A percentile compares a stretch with the other conserved stretches of the same genome.
phyloP scores from a whole-genome alignment of 257 asterid species.

The Solanum chiquidenum region DNA sequence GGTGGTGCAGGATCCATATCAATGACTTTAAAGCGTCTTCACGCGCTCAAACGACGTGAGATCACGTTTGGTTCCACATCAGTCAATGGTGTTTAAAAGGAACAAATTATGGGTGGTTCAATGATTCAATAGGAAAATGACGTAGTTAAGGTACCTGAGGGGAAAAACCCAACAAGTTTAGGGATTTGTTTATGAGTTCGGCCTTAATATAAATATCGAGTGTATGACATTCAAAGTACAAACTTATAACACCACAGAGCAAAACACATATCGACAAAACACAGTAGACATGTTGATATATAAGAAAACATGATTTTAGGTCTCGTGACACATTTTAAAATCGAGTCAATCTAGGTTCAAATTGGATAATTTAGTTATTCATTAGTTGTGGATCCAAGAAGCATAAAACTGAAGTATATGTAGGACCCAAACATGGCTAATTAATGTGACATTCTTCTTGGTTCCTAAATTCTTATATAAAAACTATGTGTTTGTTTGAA shows the following conservation, averaged over 20 bases:
- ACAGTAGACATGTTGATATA: background rate
- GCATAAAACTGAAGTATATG: background rate
- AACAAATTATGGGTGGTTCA: too few relatives aligned
- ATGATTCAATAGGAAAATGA: too few relatives aligned
- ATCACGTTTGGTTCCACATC: too few relatives aligned
- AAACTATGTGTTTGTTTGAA: background rate
- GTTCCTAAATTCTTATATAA: background rate
- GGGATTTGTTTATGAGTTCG: too few relatives aligned
- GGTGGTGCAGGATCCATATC: too few relatives aligned
- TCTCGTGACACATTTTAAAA: background rate
- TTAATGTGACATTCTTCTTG: background rate
- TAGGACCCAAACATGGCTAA: background rate
- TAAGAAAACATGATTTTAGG: background rate
- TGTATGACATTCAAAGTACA: background rate
- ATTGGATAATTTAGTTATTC: background rate
- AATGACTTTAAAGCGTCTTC: too few relatives aligned
- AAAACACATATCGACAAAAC: too few relatives aligned
- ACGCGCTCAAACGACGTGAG: too few relatives aligned
- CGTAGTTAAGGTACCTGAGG: too few relatives aligned
- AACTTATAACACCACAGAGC: background rate
- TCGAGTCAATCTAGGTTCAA: background rate
- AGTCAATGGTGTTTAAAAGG: too few relatives aligned
- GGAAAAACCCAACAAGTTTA: too few relatives aligned
- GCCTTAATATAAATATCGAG: background rate
- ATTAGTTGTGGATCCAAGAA: background rate